Evolutionary conservation across 352 stramenopile species (phyloP).

Genomic region (Phytophthora brassicae): DNA sequence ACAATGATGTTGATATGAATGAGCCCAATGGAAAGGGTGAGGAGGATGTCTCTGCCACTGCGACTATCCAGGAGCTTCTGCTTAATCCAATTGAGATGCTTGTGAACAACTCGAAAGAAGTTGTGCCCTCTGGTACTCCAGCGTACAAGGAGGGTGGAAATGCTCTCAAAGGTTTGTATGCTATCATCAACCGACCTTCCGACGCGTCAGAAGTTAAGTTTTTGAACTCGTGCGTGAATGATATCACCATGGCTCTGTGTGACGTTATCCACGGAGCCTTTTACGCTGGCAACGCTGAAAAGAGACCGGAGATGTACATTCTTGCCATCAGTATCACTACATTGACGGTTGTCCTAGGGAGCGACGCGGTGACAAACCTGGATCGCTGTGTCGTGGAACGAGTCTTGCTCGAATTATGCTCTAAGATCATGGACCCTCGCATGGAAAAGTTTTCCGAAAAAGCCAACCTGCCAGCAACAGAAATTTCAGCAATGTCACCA

Average conservation of each 20-base stretch:
- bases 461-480: slow-evolving; percentile 39
- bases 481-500: slow-evolving; percentile 40
- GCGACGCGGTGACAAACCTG: slow-evolving; percentile 55
- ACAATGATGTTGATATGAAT: slow-evolving; percentile 67
- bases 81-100: slow-evolving; percentile 67
- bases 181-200: slow-evolving; percentile 63
- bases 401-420: slow-evolving; percentile 72
- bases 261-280: slow-evolving; percentile 79
- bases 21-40: slow-evolving; percentile 18
- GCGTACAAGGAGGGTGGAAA: slow-evolving; percentile 69
- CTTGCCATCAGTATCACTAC: slow-evolving; percentile 75
- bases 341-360: slow-evolving; percentile 64
- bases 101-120: slow-evolving; percentile 61
- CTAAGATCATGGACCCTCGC: slow-evolving; percentile 71
- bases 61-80: slow-evolving; percentile 55
- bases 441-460: slow-evolving; percentile 60
- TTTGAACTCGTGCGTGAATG: slow-evolving; percentile 74
- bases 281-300: slow-evolving; percentile 54
- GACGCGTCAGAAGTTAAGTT: slow-evolving; percentile 66
- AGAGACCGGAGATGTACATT: slow-evolving; percentile 68
- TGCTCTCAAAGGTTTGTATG: slow-evolving; percentile 78
- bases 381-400: slow-evolving; percentile 79
- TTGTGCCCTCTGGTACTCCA: slow-evolving; percentile 55
- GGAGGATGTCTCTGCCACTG: slow-evolving; percentile 17
- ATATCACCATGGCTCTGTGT: slow-evolving; percentile 73